Evolutionary conservation across 1,284 basidiomycete species (phyloP).

Genomic region (Malassezia furfur): DNA sequence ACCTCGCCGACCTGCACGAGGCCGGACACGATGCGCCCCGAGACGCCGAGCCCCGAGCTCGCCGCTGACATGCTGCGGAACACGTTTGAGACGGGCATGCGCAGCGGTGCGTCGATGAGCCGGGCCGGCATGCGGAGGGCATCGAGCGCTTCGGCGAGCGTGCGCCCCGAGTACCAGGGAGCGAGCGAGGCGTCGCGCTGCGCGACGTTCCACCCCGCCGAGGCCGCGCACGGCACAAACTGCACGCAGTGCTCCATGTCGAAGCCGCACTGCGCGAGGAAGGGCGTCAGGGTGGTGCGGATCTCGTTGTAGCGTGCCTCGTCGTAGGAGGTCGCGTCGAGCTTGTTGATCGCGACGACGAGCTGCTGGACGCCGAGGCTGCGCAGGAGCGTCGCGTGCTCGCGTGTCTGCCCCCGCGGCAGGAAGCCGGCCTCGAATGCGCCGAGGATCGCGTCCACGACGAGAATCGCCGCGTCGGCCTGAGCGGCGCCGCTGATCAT

Average conservation of each 20-base stretch:
- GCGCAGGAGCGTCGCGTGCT: conserved; percentile 82
- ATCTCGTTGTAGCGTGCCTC: conserved; percentile 77
- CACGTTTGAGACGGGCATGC: conserved; percentile 86
- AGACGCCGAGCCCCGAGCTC: conserved; percentile 63
- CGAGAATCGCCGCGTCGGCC: conserved; percentile 90
- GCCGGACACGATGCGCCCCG: conserved; percentile 77
- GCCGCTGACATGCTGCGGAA: conserved; percentile 67
- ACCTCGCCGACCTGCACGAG: conserved; percentile 85
- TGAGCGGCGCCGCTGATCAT: conserved; percentile 98
- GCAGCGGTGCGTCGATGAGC: conserved; percentile 65
- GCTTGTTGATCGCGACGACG: conserved; percentile 85
- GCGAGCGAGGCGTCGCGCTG: conserved; percentile 50
- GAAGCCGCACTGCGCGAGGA: conserved; percentile 80
- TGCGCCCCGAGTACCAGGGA: conserved; percentile 78
- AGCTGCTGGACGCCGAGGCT: conserved; percentile 90
- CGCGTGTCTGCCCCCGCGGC: conserved; percentile 87
- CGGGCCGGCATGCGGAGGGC: conserved; percentile 62
- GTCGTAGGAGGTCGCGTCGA: conserved; percentile 65
- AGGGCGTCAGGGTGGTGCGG: conserved; percentile 62
- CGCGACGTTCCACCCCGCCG: conserved; percentile 67
- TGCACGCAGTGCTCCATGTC: conserved; percentile 60
- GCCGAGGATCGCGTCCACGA: conserved; percentile 78
- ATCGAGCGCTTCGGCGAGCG: conserved; percentile 69
- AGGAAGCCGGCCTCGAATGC: conserved; percentile 95
- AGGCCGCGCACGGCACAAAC: conserved; percentile 82